Evolutionary conservation across 495 filamentous ascomycete species (phyloP), one percentile per base, ranked within the genome.

Genomic region (Patellaria atrata): DNA sequence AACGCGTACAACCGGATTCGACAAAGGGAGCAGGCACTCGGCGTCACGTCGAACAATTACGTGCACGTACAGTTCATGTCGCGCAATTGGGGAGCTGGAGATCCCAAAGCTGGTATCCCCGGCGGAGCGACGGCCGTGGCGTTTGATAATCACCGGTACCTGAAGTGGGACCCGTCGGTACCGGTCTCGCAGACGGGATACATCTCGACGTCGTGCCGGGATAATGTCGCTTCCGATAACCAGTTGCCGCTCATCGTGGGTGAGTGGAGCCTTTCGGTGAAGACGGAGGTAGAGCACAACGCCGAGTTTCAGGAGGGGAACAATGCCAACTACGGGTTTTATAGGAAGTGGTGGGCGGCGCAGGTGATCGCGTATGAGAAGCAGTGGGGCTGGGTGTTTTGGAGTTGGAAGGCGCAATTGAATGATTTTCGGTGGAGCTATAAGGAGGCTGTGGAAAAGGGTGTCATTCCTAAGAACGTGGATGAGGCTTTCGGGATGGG

Each of bases 391-490:
- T 77, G 73, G 71, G 44, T 73, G 2, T 77, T 71, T 49, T 78
- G 73, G 73, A 57, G 57, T 8, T 76, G 73, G 73, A 78, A 73
- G 57, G 46, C 55, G 8, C 53, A 68, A 35, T 50, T 67, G 31
- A 58, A 64, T 14, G 71, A 77, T 50, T 73, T 61, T 50, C 54
- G 73, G 17, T 76, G 73, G 70, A 61, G 61, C 21, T 77, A 77
- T 46, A 44, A 65, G 37, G 56, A 59, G 40, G 67, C 63, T 5
- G 62, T 68, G 5, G 51, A 55, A 12, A 64, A 59, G 0, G 62
- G 64, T 11, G 60, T 63, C 16, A 67, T 73, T 30, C 68, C 68
- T 0, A 61, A 41, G 18, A 47, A 59, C 45, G 38, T 54, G 20
- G 42, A 50, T 30, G 37, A 55, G 18, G 34, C 54, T n/a, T 52